Evolutionary conservation across 192 early-diverging fungal species (phyloP).

Genomic region (Backusella liffmaniae): DNA sequence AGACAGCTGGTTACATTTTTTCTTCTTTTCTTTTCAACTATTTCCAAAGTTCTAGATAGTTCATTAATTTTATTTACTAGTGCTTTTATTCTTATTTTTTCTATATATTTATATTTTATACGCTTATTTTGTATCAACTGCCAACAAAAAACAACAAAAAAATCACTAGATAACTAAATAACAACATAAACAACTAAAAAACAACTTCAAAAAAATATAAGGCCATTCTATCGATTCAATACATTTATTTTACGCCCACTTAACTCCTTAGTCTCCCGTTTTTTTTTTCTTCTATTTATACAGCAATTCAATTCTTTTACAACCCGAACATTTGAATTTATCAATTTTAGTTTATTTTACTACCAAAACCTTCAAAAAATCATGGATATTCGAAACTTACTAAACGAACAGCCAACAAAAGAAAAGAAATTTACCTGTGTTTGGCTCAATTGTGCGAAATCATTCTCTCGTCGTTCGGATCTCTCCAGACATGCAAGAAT

Average conservation of each 20-base stretch:
- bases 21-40: constrained; percentile 4
- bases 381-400: constrained; percentile 22
- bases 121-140: neutral
- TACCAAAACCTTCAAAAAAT: neutral
- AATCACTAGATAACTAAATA: neutral
- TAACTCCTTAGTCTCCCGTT: neutral
- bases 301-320: neutral
- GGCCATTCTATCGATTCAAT: neutral
- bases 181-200: neutral
- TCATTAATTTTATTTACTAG: neutral
- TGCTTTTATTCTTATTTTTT: constrained; percentile 3
- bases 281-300: neutral
- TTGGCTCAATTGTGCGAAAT: constrained; percentile 63
- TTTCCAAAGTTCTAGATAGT: constrained; percentile 1
- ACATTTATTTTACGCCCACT: neutral
- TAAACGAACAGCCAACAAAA: constrained; percentile 8
- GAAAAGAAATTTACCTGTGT: constrained; percentile 50
- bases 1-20: neutral
- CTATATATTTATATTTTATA: neutral
- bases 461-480: constrained; percentile 69
- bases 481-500: constrained; percentile 69
- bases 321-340: neutral
- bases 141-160: neutral
- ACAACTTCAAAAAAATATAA: constrained; percentile 3
- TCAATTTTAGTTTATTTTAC: neutral